phyloP scores from a whole-genome alignment of 176 grass and related monocot genomes.

The Cenchrus fungigraminus region DNA sequence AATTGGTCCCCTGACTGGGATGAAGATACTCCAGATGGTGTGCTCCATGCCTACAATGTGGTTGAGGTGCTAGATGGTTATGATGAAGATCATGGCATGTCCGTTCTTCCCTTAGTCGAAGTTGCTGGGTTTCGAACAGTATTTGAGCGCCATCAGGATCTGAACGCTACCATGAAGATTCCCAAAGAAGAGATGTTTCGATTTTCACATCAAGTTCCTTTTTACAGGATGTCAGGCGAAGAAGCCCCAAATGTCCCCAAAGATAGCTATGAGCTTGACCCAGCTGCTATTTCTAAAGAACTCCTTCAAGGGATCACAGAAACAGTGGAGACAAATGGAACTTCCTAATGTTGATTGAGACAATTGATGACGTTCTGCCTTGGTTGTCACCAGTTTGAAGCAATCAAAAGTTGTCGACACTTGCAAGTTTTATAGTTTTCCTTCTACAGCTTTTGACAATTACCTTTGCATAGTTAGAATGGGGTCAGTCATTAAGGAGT shows the following conservation, averaged over 20 bases:
- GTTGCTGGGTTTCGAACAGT: constrained; percentile 58
- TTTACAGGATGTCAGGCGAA: constrained; percentile 62
- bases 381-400: constrained; percentile 44
- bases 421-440: background rate
- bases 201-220: constrained; percentile 75
- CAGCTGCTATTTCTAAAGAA: constrained; percentile 69
- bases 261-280: constrained; percentile 67
- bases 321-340: constrained; percentile 29
- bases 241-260: constrained; percentile 64
- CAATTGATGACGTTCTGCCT: background rate
- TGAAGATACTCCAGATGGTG: constrained; percentile 57
- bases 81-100: constrained; percentile 56
- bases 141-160: constrained; percentile 48
- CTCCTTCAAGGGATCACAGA: constrained; percentile 55
- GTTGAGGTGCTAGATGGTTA: constrained; percentile 61
- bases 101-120: constrained; percentile 61
- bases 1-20: constrained; percentile 70
- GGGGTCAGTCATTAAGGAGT: constrained; percentile 29
- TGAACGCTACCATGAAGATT: constrained; percentile 38
- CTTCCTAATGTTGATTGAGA: constrained; percentile 38
- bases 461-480: constrained; percentile 34
- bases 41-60: constrained; percentile 59
- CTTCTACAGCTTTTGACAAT: constrained; percentile 7
- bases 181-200: constrained; percentile 70
- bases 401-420: constrained; percentile 29